Evolutionary conservation across 2,329 filamentous ascomycete genomes (phyloP), one percentile per base, ranked within the genome.

Genomic region (Claviceps sorghi): DNA sequence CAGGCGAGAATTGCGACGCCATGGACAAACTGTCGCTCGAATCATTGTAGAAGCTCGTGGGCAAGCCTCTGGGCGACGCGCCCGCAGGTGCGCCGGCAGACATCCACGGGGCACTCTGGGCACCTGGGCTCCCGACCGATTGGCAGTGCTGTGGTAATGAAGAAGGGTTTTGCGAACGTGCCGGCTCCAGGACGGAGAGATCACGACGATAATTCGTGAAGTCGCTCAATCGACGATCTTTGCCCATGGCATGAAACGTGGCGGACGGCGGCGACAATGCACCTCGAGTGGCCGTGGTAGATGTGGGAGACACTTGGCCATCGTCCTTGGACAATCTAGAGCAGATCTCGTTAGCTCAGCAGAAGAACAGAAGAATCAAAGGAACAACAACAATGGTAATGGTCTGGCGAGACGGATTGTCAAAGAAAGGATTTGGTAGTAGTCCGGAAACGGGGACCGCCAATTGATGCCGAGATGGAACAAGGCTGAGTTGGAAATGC

Each of bases 171-270:
- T 59, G 80, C 53, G 78, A 71, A 57, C 79, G 77, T 54, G 76
- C 73, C 36, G 78, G 76, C 57, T 87, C 82, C 61, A 87, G 72
- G 54, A 83, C 78, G 59, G 81, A 76, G 53, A 87, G 76, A 60
- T 88, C 83, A 69, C 83, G 84, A 61, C 83, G 80, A 64, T 87
- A 84, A 64, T 84, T 83, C 63, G 73, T 73, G 60, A 86, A 76
- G 62, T 84, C 80, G 69, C 74, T 77, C 63, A 76, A 66, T 58
- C 76, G 72, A 61, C 74, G 77, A 57, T 78, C 78, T 65, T 71
- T 68, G 55, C 71, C 71, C 54, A 68, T 50, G 69, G 71, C 59
- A 73, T 58, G 58, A 58, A 58, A 63, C 55, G 66, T 62, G 43
- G 67, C 67, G 52, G 70, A 69, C 34, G 72, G 70, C 54, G 69